Percentiles rank a stretch among this genome's conserved stretches.
Conservation (phyloP, 2,329 filamentous ascomycete species). For the Corynespora cassiicola region DNA sequence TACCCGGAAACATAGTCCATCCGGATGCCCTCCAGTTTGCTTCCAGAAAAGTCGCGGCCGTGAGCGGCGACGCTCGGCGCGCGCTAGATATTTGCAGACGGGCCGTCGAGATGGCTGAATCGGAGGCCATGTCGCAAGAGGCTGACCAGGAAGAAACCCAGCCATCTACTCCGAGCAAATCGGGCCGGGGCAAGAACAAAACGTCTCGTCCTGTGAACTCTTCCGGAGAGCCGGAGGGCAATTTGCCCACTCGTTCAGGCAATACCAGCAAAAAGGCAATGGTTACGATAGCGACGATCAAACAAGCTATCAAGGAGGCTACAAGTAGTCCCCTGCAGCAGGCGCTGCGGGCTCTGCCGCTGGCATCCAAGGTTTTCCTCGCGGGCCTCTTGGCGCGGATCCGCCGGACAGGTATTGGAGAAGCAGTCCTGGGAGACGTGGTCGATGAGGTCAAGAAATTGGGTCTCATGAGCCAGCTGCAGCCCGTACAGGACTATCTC, state of each 20-base stretch:
- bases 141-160: constrained; percentile 41
- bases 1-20: constrained; percentile 88
- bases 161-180: constrained; percentile 70
- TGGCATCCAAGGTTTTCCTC: constrained; percentile 84
- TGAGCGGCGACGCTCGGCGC: constrained; percentile 90
- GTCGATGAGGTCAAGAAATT: constrained; percentile 83
- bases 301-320: constrained; percentile 92
- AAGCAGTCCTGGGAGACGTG: constrained; percentile 88
- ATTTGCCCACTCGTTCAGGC: constrained; percentile 31
- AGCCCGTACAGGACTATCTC: constrained; percentile 67
- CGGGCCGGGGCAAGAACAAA: constrained; percentile 44
- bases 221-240: constrained; percentile 26
- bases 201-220: constrained; percentile 21
- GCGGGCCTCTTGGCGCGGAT: constrained; percentile 80
- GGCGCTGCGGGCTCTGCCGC: constrained; percentile 80
- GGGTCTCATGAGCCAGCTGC: constrained; percentile 65
- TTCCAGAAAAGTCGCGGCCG: constrained; percentile 93
- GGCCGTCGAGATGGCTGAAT: constrained; percentile 92
- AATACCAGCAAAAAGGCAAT: constrained; percentile 50
- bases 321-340: constrained; percentile 92
- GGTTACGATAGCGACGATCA: constrained; percentile 92
- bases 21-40: constrained; percentile 95
- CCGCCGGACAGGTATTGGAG: constrained; percentile 81
- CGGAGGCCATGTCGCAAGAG: constrained; percentile 58
- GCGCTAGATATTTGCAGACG: constrained; percentile 94